phyloP scores from a whole-genome alignment of 345 rosid species.

The Eucalyptus tenuipes region DNA sequence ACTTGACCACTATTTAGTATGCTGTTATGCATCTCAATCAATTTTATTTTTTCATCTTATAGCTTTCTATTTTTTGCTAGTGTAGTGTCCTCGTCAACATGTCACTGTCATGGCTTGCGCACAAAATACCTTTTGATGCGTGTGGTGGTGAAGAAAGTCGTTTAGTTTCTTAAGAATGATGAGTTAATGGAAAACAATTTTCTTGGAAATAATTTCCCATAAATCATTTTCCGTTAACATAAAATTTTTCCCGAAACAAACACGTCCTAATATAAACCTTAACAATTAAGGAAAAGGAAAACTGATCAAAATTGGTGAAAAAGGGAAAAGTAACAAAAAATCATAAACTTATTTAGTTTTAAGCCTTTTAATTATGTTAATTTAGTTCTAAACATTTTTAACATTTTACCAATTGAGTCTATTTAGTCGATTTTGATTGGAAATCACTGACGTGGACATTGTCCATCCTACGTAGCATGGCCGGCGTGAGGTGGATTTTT shows the following conservation, averaged over 20 bases:
- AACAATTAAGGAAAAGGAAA: not conserved
- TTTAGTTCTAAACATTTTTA: accelerated
- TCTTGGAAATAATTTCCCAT: not conserved
- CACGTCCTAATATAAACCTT: not conserved
- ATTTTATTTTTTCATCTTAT: too few relatives aligned
- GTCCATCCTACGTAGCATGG: not conserved
- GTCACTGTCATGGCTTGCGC: not conserved
- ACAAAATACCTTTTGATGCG: too few relatives aligned
- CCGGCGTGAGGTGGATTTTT: not conserved
- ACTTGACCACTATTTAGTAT: not conserved
- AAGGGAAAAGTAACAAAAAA: too few relatives aligned
- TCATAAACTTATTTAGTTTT: too few relatives aligned
- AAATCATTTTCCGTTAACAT: too few relatives aligned
- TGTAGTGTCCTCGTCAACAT: not conserved
- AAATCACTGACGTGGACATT: accelerated
- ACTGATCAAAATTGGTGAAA: not conserved
- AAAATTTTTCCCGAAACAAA: accelerated
- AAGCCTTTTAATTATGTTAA: too few relatives aligned
- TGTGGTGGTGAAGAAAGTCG: too few relatives aligned
- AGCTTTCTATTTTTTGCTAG: not conserved
- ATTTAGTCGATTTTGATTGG: accelerated
- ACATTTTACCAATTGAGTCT: too few relatives aligned
- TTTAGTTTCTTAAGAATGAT: not conserved
- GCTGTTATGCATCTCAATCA: too few relatives aligned
- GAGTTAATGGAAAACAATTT: not conserved